Evolutionary conservation across 2,329 filamentous ascomycete genomes (phyloP), one percentile per base, ranked within the genome.

Genomic region (Fusarium domesticum): DNA sequence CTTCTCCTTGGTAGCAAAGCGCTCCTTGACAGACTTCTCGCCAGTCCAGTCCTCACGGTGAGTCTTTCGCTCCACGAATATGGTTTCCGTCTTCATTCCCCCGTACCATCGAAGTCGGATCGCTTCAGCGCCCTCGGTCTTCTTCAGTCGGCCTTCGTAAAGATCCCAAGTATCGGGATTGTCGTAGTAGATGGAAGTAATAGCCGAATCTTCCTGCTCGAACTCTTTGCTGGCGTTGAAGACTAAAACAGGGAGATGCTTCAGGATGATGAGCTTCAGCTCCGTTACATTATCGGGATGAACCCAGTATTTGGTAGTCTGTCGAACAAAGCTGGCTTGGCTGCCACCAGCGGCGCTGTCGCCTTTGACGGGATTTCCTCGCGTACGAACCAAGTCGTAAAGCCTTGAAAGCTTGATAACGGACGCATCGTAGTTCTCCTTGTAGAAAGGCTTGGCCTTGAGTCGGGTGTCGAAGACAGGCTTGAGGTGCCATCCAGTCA

Each of bases 271-370:
- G 67, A 98, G 84, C 74, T 98, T 98, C 50, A 98, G 71, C 71
- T 98, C 93, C 5, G 93, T 97, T 58, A 98, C 93, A 63, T 98
- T 98, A 69, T 97, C 93, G 3, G 88, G 89, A 63, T 98, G 93
- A 35, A 98, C 93, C 93, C 93, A 98, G 73, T 98, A 98, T 70
- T 98, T 98, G 23, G 93, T 98, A 1, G 93, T 98, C 64, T 97
- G 89, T 47, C 93, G 87, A 50, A 98, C 83, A 64, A 98, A 98
- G 74, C 87, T 97, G 63, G 91, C 92, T 69, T 98, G 93, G 52
- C 80, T 82, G 43, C 92, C 93, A 58, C 93, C 93, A 14, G 93
- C 93, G 6, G 91, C 76, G 56, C 89, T 89, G 67, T 98, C 93
- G 45, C 93, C 93, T 70, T 89, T 91, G 61, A 89, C 83, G 0